phyloP scores from a whole-genome alignment of 208 protist species.

The Acanthamoeba sp. region DNA sequence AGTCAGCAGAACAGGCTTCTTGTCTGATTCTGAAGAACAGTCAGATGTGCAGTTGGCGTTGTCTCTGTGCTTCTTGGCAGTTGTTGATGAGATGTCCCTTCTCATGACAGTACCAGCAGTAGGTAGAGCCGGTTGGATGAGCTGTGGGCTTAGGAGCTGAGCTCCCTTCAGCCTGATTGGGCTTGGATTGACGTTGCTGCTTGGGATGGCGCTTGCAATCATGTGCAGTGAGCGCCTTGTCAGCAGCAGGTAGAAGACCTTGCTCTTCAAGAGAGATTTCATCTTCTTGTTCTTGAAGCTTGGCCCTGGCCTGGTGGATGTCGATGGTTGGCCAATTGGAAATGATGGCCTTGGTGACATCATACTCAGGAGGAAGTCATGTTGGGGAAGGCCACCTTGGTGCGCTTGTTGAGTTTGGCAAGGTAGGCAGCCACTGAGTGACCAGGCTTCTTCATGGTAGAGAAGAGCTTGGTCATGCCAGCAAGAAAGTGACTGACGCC shows the following conservation, averaged over 20 bases:
- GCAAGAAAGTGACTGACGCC: too few relatives aligned
- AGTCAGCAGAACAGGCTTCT: neutral
- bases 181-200: neutral
- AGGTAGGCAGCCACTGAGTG: neutral
- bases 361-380: too few relatives aligned
- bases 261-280: slow-evolving; percentile 26
- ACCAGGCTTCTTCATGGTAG: too few relatives aligned
- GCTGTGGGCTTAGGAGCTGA: too few relatives aligned
- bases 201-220: neutral
- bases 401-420: neutral
- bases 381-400: neutral
- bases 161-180: neutral
- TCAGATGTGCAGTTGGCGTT: neutral
- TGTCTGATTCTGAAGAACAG: neutral
- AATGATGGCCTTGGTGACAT: too few relatives aligned
- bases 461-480: too few relatives aligned
- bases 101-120: neutral
- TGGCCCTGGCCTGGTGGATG: too few relatives aligned
- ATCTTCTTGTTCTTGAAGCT: neutral
- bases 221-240: neutral
- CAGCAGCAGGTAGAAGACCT: neutral
- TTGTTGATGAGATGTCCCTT: neutral
- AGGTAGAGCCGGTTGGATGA: neutral
- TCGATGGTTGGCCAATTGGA: too few relatives aligned
- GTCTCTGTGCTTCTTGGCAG: neutral